phyloP scores from a whole-genome alignment of 169 alveolate species.

The Plasmodium vivax region DNA sequence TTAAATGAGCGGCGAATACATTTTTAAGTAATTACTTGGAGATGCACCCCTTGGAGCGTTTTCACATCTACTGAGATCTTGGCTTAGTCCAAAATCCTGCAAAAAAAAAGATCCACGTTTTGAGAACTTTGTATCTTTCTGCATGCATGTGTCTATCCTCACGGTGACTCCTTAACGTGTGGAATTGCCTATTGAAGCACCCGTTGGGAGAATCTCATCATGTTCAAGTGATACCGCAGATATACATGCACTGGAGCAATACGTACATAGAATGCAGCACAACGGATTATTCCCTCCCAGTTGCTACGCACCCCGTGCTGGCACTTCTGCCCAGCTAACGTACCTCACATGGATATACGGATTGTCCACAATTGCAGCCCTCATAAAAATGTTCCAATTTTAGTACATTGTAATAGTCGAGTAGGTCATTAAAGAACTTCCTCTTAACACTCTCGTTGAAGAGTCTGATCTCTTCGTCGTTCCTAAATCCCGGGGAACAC shows the following conservation, averaged over 20 bases:
- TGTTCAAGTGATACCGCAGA: neutral
- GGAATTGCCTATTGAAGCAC: neutral
- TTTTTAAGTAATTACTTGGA: neutral
- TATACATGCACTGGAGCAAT: neutral
- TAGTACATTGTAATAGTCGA: constrained; percentile 22
- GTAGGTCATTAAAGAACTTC: constrained; percentile 16
- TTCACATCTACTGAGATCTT: neutral
- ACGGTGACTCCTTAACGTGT: neutral
- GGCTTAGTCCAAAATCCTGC: neutral
- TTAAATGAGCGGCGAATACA: neutral
- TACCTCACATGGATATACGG: neutral
- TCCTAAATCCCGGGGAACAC: neutral
- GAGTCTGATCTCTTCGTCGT: neutral
- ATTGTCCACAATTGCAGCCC: neutral
- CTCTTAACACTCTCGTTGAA: constrained; percentile 11
- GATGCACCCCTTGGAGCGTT: neutral
- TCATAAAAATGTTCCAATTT: neutral
- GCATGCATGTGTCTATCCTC: neutral
- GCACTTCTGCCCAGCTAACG: neutral
- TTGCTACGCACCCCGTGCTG: neutral
- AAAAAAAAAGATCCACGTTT: neutral
- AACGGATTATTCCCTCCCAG: neutral
- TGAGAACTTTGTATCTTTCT: neutral
- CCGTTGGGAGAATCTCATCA: neutral
- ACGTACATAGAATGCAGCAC: neutral